Evolutionary conservation across 2,329 filamentous ascomycete genomes (phyloP).

Genomic region (Orbilia blumenaviensis): DNA sequence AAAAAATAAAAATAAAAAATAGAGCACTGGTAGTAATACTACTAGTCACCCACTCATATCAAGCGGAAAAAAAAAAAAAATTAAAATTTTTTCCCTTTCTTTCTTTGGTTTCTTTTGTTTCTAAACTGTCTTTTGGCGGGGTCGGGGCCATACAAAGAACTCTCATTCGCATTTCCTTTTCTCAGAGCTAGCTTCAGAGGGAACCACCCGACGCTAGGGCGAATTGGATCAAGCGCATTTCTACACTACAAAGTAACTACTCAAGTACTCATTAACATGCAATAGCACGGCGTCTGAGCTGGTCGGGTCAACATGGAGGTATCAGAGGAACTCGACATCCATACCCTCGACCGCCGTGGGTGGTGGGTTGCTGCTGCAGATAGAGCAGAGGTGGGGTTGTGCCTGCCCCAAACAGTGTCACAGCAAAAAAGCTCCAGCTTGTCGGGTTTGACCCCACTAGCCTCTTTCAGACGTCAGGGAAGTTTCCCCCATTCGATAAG

Average conservation of each 20-base stretch:
- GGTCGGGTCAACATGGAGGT: too few relatives aligned
- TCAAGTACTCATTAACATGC: too few relatives aligned
- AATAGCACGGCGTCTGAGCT: too few relatives aligned
- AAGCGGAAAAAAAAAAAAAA: too few relatives aligned
- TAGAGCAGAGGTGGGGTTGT: neutral
- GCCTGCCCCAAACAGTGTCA: constrained; percentile 8
- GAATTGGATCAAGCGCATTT: constrained; percentile 14
- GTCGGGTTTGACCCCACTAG: constrained; percentile 26
- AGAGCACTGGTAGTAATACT: too few relatives aligned
- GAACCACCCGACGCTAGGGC: constrained; percentile 14
- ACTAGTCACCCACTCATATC: constrained; percentile 12
- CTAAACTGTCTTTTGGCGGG: too few relatives aligned
- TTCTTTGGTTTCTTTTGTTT: too few relatives aligned
- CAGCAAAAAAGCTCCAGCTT: neutral
- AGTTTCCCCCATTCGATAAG: constrained; percentile 31
- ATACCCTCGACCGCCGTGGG: too few relatives aligned
- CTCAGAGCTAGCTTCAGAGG: too few relatives aligned
- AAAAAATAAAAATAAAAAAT: constrained; percentile 3
- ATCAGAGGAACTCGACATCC: constrained; percentile 18
- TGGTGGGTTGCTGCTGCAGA: too few relatives aligned
- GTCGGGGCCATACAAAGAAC: constrained; percentile 8
- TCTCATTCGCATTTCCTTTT: neutral
- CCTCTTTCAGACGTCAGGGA: constrained; percentile 14
- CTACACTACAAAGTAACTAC: too few relatives aligned
- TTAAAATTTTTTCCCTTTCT: constrained; percentile 35